Conservation (phyloP, 768 basidiomycete genomes). For the Russula sp. region DNA sequence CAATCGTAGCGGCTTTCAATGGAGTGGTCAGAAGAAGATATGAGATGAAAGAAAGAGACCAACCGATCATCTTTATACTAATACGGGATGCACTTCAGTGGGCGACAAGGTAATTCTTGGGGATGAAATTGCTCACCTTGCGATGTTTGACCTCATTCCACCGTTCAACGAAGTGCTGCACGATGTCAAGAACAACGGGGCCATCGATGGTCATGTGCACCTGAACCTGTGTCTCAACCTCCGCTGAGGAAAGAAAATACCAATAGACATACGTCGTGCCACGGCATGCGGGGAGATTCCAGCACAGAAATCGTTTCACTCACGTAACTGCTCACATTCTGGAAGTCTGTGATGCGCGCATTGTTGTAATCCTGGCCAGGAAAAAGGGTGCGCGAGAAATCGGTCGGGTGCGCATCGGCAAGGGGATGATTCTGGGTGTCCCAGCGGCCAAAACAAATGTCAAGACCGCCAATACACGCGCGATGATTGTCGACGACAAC, state of each 20-base stretch:
- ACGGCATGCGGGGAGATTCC: slow-evolving; percentile 81
- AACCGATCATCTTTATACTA: slow-evolving; percentile 47
- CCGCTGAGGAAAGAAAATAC: neutral
- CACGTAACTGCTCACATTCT: slow-evolving; percentile 70
- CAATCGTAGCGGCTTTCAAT: slow-evolving; percentile 51
- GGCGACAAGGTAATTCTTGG: neutral
- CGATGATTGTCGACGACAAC: slow-evolving; percentile 84
- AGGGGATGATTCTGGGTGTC: slow-evolving; percentile 89
- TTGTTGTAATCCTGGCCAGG: slow-evolving; percentile 96
- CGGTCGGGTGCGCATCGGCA: slow-evolving; percentile 87
- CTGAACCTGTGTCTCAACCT: slow-evolving; percentile 37
- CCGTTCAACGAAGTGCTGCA: slow-evolving; percentile 89
- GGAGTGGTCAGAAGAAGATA: neutral
- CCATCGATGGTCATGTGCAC: slow-evolving; percentile 83
- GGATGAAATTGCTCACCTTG: slow-evolving; percentile 46
- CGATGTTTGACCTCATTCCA: slow-evolving; percentile 90
- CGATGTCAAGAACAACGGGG: slow-evolving; percentile 82
- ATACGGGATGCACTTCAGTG: neutral
- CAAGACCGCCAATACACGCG: slow-evolving; percentile 90
- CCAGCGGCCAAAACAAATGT: slow-evolving; percentile 97
- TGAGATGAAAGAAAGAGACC: slow-evolving; percentile 31
- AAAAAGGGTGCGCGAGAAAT: slow-evolving; percentile 79
- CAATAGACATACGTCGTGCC: slow-evolving; percentile 78
- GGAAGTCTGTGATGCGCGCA: slow-evolving; percentile 80
- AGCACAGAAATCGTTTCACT: slow-evolving; percentile 65